Percentiles rank a stretch among this genome's conserved stretches.
phyloP scores from a whole-genome alignment of 1,284 basidiomycete species.

The Tremellales sp. region DNA sequence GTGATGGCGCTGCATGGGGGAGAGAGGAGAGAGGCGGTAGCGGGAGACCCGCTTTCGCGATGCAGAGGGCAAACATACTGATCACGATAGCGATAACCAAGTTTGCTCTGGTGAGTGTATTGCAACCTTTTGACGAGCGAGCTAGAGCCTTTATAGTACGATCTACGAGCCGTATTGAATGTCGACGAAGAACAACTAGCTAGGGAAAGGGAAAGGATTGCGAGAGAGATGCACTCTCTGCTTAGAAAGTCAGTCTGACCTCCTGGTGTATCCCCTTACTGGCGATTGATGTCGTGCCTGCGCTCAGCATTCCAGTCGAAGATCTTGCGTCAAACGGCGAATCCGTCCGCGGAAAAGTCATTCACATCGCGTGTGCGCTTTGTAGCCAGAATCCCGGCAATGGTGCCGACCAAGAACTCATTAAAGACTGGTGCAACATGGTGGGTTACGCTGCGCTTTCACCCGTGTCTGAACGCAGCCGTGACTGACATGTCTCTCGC shows the following conservation, averaged over 20 bases:
- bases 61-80: constrained; percentile 44
- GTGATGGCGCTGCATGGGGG: too few relatives aligned
- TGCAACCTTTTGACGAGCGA: background rate
- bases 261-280: background rate
- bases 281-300: background rate
- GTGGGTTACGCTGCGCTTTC: constrained; percentile 18
- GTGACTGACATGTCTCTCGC: background rate
- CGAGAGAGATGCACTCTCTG: constrained; percentile 43
- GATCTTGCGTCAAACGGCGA: constrained; percentile 49
- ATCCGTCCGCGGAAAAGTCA: constrained; percentile 45
- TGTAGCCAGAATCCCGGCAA: constrained; percentile 32
- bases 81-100: constrained; percentile 46
- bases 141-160: constrained; percentile 22
- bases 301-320: constrained; percentile 43
- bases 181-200: constrained; percentile 36
- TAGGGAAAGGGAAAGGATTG: constrained; percentile 41
- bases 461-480: background rate
- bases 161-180: constrained; percentile 35
- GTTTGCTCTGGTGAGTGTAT: constrained; percentile 44
- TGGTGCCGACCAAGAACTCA: constrained; percentile 36
- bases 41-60: constrained; percentile 37
- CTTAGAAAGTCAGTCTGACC: constrained; percentile 34
- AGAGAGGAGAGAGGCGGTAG: constrained; percentile 17
- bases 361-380: constrained; percentile 47
- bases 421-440: constrained; percentile 49